Conservation (phyloP, 2,329 filamentous ascomycete genomes). For the Sarocladium oryzae region DNA sequence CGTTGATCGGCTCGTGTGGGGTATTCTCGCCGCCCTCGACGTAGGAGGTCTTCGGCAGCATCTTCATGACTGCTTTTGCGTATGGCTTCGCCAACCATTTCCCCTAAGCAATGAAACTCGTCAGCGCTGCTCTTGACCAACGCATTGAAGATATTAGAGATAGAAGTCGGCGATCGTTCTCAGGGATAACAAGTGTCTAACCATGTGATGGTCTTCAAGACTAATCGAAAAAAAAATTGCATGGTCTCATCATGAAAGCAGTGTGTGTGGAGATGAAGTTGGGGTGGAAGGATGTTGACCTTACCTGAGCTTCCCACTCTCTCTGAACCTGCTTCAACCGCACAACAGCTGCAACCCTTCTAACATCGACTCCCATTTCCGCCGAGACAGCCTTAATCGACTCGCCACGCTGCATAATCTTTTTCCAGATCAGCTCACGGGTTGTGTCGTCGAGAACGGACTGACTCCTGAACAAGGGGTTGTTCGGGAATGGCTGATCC, state of each 20-base stretch:
- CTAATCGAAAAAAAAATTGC: conserved; percentile 94
- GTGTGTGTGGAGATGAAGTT: conserved; percentile 11
- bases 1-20: conserved; percentile 56
- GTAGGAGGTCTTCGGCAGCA: conserved; percentile 69
- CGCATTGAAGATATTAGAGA: conserved; percentile 7
- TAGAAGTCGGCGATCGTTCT: conserved; percentile 12
- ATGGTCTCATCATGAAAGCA: conserved; percentile 50
- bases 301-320: conserved; percentile 68
- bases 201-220: conserved; percentile 95
- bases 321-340: conserved; percentile 82
- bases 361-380: conserved; percentile 71
- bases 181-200: conserved; percentile 55
- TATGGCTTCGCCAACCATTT: conserved; percentile 74
- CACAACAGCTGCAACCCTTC: conserved; percentile 78
- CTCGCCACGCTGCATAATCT: conserved; percentile 58
- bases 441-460: conserved; percentile 67
- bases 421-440: conserved; percentile 65
- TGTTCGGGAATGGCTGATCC: conserved; percentile 65
- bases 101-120: conserved; percentile 43
- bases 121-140: neutral
- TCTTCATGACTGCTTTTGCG: conserved; percentile 64
- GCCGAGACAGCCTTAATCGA: conserved; percentile 72
- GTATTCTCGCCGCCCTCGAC: conserved; percentile 40
- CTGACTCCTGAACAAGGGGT: conserved; percentile 63
- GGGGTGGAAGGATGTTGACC: conserved; percentile 24